A percentile compares a stretch with the other conserved stretches of the same genome.
These are phyloP conservation scores for Monosporascus sp. DNA, from an alignment of 2,329 filamentous ascomycete species.

Conservation along the genomic window DNA sequence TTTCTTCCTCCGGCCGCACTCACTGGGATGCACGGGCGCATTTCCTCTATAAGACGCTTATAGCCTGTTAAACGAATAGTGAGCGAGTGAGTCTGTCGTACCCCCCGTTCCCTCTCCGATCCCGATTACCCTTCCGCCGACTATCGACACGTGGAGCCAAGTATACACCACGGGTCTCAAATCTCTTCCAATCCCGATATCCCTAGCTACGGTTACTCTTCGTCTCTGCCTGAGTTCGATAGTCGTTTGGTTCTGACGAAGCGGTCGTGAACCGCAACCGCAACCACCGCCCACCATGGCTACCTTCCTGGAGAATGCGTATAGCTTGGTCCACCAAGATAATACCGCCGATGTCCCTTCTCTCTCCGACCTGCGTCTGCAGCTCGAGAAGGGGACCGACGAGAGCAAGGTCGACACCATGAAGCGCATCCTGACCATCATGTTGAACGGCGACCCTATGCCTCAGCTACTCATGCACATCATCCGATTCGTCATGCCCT, in stretches of 20 bases:
- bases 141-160: too few species aligned
- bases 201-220: too few species aligned
- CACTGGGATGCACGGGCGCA: slow-evolving; percentile 22
- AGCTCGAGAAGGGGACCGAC: slow-evolving; percentile 90
- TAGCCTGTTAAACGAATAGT: slow-evolving; percentile 5
- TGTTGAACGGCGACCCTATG: slow-evolving; percentile 98
- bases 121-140: too few species aligned
- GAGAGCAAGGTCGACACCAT: slow-evolving; percentile 92
- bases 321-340: slow-evolving; percentile 96
- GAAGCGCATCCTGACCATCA: slow-evolving; percentile 92
- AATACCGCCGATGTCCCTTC: slow-evolving; percentile 90
- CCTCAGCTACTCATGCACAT: slow-evolving; percentile 97
- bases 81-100: not conserved
- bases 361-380: slow-evolving; percentile 83
- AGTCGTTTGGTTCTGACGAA: slow-evolving; percentile 3
- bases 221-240: too few species aligned
- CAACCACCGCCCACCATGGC: slow-evolving; percentile 60
- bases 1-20: not conserved
- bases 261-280: slow-evolving; percentile 24
- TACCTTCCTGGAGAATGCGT: slow-evolving; percentile 88
- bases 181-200: too few species aligned
- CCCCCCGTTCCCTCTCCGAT: too few species aligned
- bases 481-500: slow-evolving; percentile 99
- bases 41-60: slow-evolving; percentile 14
- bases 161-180: too few species aligned